A percentile compares a stretch with the other conserved stretches of the same genome.
These are phyloP conservation scores for Rhodomyrtus tomentosa DNA, from an alignment of 345 rosid genomes.

Conservation along the genomic window DNA sequence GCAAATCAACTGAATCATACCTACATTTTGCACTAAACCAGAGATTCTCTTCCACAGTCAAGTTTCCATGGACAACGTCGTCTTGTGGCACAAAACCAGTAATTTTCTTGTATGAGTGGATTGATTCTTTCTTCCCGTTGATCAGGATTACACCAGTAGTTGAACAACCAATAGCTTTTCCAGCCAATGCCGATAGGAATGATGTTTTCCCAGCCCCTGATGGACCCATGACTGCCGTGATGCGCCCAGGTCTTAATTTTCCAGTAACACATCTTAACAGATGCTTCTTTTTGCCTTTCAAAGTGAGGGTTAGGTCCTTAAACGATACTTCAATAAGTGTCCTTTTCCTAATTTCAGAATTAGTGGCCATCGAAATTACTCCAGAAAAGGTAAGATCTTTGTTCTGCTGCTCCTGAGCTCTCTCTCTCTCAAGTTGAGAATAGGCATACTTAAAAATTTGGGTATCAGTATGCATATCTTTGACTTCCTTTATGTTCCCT, in stretches of 20 bases:
- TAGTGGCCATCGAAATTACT: conserved; percentile 51
- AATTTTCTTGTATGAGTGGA: conserved; percentile 74
- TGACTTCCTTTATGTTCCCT: conserved; percentile 18
- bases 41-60: conserved; percentile 93
- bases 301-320: conserved; percentile 61
- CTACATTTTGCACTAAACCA: conserved; percentile 96
- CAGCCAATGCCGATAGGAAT: conserved; percentile 78
- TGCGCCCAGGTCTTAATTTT: conserved; percentile 65
- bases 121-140: conserved; percentile 61
- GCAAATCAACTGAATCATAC: conserved; percentile 9
- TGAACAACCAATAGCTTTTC: conserved; percentile 75
- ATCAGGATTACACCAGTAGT: conserved; percentile 55
- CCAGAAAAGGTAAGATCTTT: conserved; percentile 67
- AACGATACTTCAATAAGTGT: conserved; percentile 69
- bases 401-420: conserved; percentile 43
- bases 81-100: conserved; percentile 95
- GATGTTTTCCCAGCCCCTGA: conserved; percentile 99
- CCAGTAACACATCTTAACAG: conserved; percentile 77
- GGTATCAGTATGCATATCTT: conserved; percentile 41
- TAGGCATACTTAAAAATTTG: conserved; percentile 79
- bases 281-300: conserved; percentile 61
- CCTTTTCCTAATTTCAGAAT: conserved; percentile 46
- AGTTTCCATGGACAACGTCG: conserved; percentile 88
- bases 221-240: conserved; percentile 97
- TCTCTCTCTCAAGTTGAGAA: conserved; percentile 67